A percentile compares a stretch with the other conserved stretches of the same genome.
Conservation (phyloP, 352 stramenopile genomes). For the Phytophthora vignae region DNA sequence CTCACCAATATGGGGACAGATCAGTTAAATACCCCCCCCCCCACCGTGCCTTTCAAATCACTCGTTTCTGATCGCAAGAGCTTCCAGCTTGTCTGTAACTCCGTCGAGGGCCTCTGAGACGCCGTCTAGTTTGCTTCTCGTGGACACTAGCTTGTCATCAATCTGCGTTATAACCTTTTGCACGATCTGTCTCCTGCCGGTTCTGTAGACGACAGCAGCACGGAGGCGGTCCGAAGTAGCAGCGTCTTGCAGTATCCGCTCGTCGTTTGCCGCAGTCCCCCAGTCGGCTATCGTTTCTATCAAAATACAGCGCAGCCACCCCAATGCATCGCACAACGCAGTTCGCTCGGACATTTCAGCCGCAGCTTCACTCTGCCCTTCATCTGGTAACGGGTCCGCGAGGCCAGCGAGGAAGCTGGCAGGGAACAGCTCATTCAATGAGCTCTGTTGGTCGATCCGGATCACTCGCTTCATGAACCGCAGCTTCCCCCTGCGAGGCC, state of each 20-base stretch:
- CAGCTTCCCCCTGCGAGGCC: conserved; percentile 41
- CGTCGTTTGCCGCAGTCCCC: conserved; percentile 29
- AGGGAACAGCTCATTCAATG: conserved; percentile 61
- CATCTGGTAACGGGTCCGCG: conserved; percentile 27
- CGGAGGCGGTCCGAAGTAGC: conserved; percentile 33
- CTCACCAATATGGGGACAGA: background rate
- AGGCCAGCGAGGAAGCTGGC: conserved; percentile 30
- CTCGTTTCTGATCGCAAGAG: conserved; percentile 19
- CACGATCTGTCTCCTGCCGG: conserved; percentile 55
- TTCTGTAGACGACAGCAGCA: conserved; percentile 57
- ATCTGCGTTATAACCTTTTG: conserved; percentile 46
- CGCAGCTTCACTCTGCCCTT: conserved; percentile 19
- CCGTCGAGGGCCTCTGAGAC: conserved; percentile 2
- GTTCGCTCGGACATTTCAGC: conserved; percentile 9
- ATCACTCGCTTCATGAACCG: conserved; percentile 57
- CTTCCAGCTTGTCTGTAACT: conserved; percentile 19
- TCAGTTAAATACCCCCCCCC: background rate
- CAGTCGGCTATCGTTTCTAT: conserved; percentile 27
- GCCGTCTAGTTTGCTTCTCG: background rate
- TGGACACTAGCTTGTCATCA: conserved; percentile 38
- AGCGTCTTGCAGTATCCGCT: conserved; percentile 30
- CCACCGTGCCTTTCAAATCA: too few relatives aligned
- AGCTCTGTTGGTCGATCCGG: conserved; percentile 56
- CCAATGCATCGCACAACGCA: conserved; percentile 28
- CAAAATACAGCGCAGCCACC: conserved; percentile 39